A percentile compares a stretch with the other conserved stretches of the same genome.
Conservation (phyloP, 768 basidiomycete genomes). For the Auricularia cornea region DNA sequence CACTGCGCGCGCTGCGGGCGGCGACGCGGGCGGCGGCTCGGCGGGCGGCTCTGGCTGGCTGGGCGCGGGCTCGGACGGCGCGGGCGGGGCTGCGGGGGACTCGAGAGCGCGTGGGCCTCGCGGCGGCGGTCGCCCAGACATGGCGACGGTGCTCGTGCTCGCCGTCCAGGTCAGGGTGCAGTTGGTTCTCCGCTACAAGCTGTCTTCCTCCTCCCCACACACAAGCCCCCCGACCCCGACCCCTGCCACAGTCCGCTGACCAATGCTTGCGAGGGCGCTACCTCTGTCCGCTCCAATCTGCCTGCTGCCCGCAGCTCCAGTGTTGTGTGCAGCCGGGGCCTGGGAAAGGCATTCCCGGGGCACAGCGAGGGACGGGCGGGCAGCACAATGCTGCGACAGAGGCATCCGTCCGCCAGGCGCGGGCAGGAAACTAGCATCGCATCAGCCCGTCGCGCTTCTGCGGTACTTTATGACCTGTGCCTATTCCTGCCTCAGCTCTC, state of each 20-base stretch:
- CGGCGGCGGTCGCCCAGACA: constrained; percentile 69
- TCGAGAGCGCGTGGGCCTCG: constrained; percentile 63
- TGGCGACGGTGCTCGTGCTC: not conserved
- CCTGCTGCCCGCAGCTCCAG: too few species aligned
- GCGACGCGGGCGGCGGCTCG: constrained; percentile 13
- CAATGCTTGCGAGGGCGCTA: not conserved
- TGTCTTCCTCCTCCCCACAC: not conserved
- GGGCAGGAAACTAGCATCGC: too few species aligned
- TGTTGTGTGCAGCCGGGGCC: too few species aligned
- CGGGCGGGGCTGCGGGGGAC: constrained; percentile 35
- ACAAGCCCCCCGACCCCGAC: not conserved
- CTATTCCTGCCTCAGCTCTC: too few species aligned
- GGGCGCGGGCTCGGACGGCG: constrained; percentile 5
- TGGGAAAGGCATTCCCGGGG: too few species aligned
- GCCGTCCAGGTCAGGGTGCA: not conserved
- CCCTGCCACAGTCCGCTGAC: not conserved
- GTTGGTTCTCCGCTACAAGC: not conserved
- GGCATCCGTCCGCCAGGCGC: too few species aligned
- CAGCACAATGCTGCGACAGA: too few species aligned
- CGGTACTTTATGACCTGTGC: too few species aligned
- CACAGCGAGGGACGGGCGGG: too few species aligned
- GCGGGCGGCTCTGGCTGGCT: constrained; percentile 3
- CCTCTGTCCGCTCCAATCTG: too few species aligned
- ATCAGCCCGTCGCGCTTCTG: too few species aligned
- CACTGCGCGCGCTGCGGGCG: constrained; percentile 16